Base-by-base conservation (phyloP, 208 protist genomes). In the Balamuthia mandrillaris region DNA sequence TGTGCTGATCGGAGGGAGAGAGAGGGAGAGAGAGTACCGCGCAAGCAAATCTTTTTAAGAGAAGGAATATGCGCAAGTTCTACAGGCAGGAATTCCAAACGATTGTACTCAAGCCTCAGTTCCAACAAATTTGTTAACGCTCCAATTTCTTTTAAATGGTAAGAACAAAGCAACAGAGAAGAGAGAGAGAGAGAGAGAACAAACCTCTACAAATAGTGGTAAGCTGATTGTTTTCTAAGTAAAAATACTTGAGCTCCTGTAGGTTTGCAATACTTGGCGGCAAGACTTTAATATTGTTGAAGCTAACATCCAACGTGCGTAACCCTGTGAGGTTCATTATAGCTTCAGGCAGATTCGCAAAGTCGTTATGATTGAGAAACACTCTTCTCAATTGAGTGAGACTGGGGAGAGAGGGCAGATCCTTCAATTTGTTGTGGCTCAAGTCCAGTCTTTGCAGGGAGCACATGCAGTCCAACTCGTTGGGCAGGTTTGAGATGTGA, bases 321-420 rank as follows among this genome's bases (percentile, higher is more conserved):
- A 83, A 45, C 44, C 68, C 68, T 35, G 24, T 39, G 21, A 83
- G 58, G 29, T 83, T 56, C 1, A 56, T 83, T 33, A 83, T 18
- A 51, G 63, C 77, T 33, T 54, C 45, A 21, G 77, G 77, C 14
- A 83, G 68, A 51, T 83, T 56, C 39, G 54, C 56, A 33, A 83
- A 83, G 16, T 68, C 68, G 77, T 83, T 83, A 56, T 83, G 51
- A 45, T 83, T 83, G 24, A 83, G 39, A 31, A 68, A 83, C 37
- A 83, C 24, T 39, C 77, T 51, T 33, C 54, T 83, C n/a, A 83
- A 41, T 35, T 35, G 42, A n/a, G n/a, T 52, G 68, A 41, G n/a
- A n/a, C n/a, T n/a, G n/a, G n/a, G n/a, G n/a, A 78, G 51, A 33
- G 37, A 56, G 21, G 68, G 68, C 68, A 78, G 2, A 41, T 41